Evolutionary conservation across 1,139 yeast genomes (phyloP).

Genomic region (Sugiyamaella paludigena): DNA sequence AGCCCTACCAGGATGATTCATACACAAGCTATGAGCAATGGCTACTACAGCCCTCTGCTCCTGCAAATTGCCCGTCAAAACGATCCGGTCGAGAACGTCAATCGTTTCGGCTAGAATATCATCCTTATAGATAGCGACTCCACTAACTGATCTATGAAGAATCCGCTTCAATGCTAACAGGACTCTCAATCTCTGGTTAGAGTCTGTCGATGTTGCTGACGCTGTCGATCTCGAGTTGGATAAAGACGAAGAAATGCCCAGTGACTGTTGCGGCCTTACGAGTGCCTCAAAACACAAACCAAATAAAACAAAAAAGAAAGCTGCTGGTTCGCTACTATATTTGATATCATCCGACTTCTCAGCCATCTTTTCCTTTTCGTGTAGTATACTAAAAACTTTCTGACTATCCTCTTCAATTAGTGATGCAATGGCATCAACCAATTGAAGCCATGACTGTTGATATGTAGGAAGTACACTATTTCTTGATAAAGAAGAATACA

Average conservation of each 20-base stretch:
- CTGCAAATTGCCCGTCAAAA: conserved; percentile 56
- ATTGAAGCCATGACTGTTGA: conserved; percentile 72
- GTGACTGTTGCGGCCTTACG: conserved; percentile 41
- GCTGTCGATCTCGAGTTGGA: too few species aligned
- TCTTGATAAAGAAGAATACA: conserved; percentile 35
- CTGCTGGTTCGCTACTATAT: conserved; percentile 57
- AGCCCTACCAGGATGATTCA: conserved; percentile 35
- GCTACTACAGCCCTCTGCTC: conserved; percentile 55
- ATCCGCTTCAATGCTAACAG: conserved; percentile 56
- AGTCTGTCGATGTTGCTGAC: conserved; percentile 11
- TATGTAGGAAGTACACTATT: conserved; percentile 47
- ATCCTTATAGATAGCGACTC: conserved; percentile 61
- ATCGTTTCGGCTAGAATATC: conserved; percentile 72
- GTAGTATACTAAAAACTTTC: conserved; percentile 45
- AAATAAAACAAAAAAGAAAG: conserved; percentile 76
- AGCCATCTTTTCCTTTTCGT: conserved; percentile 33
- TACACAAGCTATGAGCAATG: conserved; percentile 51
- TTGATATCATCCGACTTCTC: conserved; percentile 27
- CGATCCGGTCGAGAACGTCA: conserved; percentile 71
- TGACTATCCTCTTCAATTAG: conserved; percentile 54
- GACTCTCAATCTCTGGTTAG: conserved; percentile 42
- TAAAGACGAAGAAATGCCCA: conserved; percentile 19
- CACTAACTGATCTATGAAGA: conserved; percentile 56
- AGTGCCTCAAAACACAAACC: conserved; percentile 82
- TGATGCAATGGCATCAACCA: conserved; percentile 73